Percentiles rank a stretch among this genome's conserved stretches.
phyloP scores from a whole-genome alignment of 2,329 filamentous ascomycete species.

The Stagonosporopsis vannaccii region DNA sequence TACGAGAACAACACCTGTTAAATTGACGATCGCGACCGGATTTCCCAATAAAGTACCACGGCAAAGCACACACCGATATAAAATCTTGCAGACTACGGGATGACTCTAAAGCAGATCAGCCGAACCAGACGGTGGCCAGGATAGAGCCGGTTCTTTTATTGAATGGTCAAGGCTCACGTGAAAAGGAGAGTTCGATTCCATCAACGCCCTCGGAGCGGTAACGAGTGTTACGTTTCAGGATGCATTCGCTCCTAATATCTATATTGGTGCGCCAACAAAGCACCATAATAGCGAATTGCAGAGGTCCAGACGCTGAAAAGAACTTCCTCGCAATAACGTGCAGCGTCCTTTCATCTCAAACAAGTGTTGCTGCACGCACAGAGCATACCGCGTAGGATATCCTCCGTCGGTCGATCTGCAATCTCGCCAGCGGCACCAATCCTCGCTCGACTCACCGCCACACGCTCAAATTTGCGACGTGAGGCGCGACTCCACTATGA shows the following conservation, averaged over 20 bases:
- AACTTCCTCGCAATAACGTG: conserved; percentile 12
- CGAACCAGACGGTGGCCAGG: conserved; percentile 39
- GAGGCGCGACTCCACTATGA: conserved; percentile 17
- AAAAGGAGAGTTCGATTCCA: conserved; percentile 31
- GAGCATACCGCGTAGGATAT: conserved; percentile 25
- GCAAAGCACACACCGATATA: conserved; percentile 23
- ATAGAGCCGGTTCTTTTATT: conserved; percentile 31
- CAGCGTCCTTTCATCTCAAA: conserved; percentile 33
- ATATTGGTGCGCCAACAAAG: not conserved
- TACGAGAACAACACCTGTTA: conserved; percentile 26
- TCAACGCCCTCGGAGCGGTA: conserved; percentile 23
- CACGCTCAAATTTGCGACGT: conserved; percentile 21
- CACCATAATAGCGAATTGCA: not conserved
- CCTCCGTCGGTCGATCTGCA: conserved; percentile 31
- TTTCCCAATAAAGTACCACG: conserved; percentile 29
- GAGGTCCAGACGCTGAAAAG: conserved; percentile 19
- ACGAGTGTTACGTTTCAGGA: conserved; percentile 31
- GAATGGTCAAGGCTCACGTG: conserved; percentile 34
- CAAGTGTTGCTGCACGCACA: conserved; percentile 29
- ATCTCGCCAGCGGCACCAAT: conserved; percentile 29
- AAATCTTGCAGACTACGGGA: conserved; percentile 31
- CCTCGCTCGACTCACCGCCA: conserved; percentile 32
- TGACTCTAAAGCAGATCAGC: conserved; percentile 38
- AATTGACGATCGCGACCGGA: conserved; percentile 31
- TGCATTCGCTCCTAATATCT: conserved; percentile 27